These are phyloP conservation scores for Boletus fagicola DNA, from an alignment of 768 basidiomycete genomes.

Conservation along the genomic window DNA sequence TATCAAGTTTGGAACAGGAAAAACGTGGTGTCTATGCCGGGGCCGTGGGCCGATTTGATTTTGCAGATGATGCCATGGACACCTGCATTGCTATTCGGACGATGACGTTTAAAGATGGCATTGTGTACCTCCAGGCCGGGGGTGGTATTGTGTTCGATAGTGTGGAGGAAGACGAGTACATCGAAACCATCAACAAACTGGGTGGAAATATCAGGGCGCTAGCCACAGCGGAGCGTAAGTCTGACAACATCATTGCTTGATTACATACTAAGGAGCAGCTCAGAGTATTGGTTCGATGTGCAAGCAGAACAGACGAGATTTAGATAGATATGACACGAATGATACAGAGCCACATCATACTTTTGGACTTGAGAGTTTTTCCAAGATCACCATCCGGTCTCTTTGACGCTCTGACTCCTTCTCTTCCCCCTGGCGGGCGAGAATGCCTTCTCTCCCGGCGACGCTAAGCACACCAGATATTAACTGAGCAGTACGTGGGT, in stretches of 20 bases:
- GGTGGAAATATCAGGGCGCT: constrained; percentile 83
- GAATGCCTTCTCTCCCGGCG: constrained; percentile 76
- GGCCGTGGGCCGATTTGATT: constrained; percentile 97
- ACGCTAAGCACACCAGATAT: constrained; percentile 87
- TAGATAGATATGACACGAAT: constrained; percentile 21
- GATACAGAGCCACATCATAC: constrained; percentile 14
- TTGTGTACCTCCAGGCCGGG: constrained; percentile 91
- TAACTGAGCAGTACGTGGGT: constrained; percentile 83
- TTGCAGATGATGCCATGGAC: constrained; percentile 92
- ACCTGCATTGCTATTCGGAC: constrained; percentile 98
- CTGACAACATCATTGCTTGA: constrained; percentile 1
- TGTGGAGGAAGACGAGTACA: constrained; percentile 95
- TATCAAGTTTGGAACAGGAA: constrained; percentile 84
- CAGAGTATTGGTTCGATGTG: constrained; percentile 71
- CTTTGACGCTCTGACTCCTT: constrained; percentile 22
- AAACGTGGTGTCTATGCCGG: constrained; percentile 94
- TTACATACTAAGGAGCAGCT: constrained; percentile 20
- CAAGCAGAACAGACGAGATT: constrained; percentile 45
- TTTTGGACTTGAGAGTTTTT: constrained; percentile 21
- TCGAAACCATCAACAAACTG: constrained; percentile 95
- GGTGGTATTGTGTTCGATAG: constrained; percentile 98
- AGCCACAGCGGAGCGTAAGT: constrained; percentile 84
- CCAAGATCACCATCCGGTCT: constrained; percentile 27
- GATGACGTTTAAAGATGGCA: constrained; percentile 93
- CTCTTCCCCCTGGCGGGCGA: constrained; percentile 38